Evolutionary conservation across 2,329 filamentous ascomycete species (phyloP).

Genomic region (Bipolaris victoriae): DNA sequence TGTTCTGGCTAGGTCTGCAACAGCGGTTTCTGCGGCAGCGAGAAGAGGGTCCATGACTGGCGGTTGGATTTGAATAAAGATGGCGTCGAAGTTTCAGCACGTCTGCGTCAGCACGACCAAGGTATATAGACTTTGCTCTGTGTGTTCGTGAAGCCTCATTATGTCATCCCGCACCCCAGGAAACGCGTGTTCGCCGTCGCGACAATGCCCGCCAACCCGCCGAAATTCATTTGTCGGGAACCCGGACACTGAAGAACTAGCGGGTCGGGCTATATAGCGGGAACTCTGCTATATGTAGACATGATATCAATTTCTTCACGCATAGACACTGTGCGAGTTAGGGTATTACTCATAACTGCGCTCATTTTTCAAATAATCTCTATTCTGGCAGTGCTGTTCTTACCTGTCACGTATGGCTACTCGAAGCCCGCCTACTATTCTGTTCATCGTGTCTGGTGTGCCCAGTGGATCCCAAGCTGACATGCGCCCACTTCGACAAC

Average conservation of each 20-base stretch:
- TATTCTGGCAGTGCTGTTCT: no score
- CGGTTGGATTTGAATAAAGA: background rate
- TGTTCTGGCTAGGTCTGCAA: constrained; percentile 6
- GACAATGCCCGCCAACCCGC: background rate
- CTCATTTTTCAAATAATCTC: no score
- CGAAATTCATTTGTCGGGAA: background rate
- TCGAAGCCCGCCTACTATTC: no score
- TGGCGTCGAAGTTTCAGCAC: background rate
- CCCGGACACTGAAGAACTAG: no score
- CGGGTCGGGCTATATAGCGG: no score
- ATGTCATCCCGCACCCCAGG: constrained; percentile 2
- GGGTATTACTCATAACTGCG: no score
- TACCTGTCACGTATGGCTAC: no score
- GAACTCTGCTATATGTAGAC: no score
- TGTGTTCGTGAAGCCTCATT: background rate
- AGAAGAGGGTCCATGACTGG: constrained; percentile 33
- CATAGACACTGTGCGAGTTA: no score
- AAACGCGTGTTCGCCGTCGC: constrained; percentile 7
- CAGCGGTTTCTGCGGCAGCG: constrained; percentile 24
- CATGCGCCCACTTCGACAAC: background rate
- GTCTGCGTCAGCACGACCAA: background rate
- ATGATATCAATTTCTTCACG: no score
- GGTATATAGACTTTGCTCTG: background rate
- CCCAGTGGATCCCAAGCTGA: no score
- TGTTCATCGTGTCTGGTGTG: no score